Evolutionary conservation across 495 filamentous ascomycete genomes (phyloP).

Genomic region (Penicillium waksmanii): DNA sequence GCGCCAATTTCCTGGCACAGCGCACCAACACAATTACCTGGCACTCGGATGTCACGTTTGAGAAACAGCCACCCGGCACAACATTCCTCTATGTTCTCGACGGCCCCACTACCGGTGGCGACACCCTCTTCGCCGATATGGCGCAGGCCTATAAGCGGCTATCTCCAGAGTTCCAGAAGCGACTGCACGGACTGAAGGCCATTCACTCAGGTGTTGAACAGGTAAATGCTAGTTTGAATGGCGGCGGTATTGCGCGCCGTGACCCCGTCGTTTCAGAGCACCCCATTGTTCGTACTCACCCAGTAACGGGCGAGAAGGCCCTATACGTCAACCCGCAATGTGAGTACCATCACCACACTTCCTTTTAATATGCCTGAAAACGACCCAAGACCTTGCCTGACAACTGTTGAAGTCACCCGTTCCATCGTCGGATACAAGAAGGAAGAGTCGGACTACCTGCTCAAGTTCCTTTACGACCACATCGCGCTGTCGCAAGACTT

Average conservation of each 20-base stretch:
- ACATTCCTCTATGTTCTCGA: slow-evolving; percentile 68
- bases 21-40: slow-evolving; percentile 62
- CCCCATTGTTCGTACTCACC: slow-evolving; percentile 65
- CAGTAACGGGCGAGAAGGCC: slow-evolving; percentile 72
- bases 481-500: slow-evolving; percentile 62
- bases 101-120: slow-evolving; percentile 62
- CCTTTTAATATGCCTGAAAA: background rate
- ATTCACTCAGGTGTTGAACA: slow-evolving; percentile 62
- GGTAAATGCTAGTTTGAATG: slow-evolving; percentile 50
- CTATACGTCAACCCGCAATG: slow-evolving; percentile 86
- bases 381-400: background rate
- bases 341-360: slow-evolving; percentile 51
- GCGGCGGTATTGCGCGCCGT: slow-evolving; percentile 56
- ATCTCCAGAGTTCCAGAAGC: slow-evolving; percentile 57
- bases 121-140: slow-evolving; percentile 65
- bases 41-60: slow-evolving; percentile 69
- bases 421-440: slow-evolving; percentile 68
- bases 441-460: slow-evolving; percentile 66
- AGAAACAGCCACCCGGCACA: slow-evolving; percentile 66
- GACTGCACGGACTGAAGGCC: slow-evolving; percentile 61
- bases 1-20: slow-evolving; percentile 53
- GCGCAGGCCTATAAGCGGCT: slow-evolving; percentile 60
- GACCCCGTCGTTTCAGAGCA: slow-evolving; percentile 59
- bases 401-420: slow-evolving; percentile 49
- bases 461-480: slow-evolving; percentile 69